These are phyloP conservation scores for Rhododendron molle DNA, from an alignment of 148 eudicot genomes.

Conservation along the genomic window DNA sequence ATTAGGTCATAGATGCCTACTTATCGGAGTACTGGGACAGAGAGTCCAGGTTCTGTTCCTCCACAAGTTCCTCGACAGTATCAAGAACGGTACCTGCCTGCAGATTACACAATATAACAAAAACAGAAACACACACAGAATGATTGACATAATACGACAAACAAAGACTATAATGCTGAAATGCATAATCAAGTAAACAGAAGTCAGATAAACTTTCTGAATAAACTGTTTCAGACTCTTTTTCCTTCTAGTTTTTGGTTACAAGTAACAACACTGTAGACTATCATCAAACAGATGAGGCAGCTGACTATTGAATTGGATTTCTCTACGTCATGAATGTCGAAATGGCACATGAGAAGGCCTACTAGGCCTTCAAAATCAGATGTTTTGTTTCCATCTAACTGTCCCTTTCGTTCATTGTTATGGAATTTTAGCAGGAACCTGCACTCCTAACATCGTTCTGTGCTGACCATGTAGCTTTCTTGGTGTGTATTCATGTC, in stretches of 20 bases:
- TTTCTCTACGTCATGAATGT: conserved; percentile 3
- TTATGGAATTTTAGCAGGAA: background rate
- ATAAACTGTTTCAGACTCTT: background rate
- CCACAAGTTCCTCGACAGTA: conserved; percentile 61
- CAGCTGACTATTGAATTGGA: background rate
- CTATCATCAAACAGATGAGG: background rate
- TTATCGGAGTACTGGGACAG: conserved; percentile 32
- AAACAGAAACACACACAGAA: background rate
- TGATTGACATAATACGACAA: background rate
- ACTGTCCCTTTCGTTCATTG: background rate
- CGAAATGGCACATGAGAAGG: background rate
- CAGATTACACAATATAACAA: background rate
- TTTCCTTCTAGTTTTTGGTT: background rate
- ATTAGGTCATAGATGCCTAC: conserved; percentile 22
- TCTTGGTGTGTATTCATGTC: background rate
- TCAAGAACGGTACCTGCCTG: conserved; percentile 57
- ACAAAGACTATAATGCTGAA: background rate
- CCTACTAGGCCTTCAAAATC: background rate
- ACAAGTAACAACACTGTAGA: background rate
- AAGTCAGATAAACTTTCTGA: background rate
- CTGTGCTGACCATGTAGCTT: background rate
- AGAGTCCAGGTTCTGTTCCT: conserved; percentile 69
- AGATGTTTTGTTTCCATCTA: background rate
- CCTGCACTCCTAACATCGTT: background rate
- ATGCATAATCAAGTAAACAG: background rate